phyloP scores from a whole-genome alignment of 257 asterid genomes.

The Marsdenia floribunda region DNA sequence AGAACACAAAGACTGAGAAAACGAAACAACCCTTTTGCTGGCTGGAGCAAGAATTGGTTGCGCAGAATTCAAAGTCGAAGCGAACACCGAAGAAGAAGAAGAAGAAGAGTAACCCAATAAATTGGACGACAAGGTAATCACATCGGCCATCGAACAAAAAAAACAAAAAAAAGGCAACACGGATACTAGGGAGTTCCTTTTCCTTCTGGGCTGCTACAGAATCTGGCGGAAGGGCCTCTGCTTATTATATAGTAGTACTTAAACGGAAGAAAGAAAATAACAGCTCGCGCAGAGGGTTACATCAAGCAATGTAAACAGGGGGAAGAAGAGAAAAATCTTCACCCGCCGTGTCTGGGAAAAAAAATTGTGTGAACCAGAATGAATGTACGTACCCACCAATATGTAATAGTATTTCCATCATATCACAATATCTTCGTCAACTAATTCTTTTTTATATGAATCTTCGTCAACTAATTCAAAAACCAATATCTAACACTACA shows the following conservation, averaged over 20 bases:
- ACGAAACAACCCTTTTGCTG: slow-evolving; percentile 40
- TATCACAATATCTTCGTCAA: no score
- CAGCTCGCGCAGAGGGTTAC: not conserved
- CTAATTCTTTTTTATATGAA: no score
- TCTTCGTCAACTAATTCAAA: no score
- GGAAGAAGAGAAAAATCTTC: not conserved
- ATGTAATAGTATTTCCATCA: not conserved
- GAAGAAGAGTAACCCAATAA: slow-evolving; percentile 51
- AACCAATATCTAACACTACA: no score
- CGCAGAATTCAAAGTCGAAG: slow-evolving; percentile 43
- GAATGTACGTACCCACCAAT: slow-evolving; percentile 1
- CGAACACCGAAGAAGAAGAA: slow-evolving; percentile 43
- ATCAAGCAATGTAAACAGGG: not conserved
- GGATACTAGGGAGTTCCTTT: not conserved
- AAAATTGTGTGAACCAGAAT: slow-evolving; percentile 38
- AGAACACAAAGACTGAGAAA: slow-evolving; percentile 24
- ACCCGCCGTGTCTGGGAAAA: not conserved
- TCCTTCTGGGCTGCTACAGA: not conserved
- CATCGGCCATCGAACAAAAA: slow-evolving; percentile 58
- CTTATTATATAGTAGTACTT: no score
- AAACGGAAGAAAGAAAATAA: no score
- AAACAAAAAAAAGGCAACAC: not conserved
- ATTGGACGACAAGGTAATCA: slow-evolving; percentile 36
- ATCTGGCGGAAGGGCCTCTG: not conserved
- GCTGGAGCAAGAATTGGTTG: slow-evolving; percentile 31